These are phyloP conservation scores for Fusarium luffae DNA, from an alignment of 2,329 filamentous ascomycete species.

Conservation along the genomic window DNA sequence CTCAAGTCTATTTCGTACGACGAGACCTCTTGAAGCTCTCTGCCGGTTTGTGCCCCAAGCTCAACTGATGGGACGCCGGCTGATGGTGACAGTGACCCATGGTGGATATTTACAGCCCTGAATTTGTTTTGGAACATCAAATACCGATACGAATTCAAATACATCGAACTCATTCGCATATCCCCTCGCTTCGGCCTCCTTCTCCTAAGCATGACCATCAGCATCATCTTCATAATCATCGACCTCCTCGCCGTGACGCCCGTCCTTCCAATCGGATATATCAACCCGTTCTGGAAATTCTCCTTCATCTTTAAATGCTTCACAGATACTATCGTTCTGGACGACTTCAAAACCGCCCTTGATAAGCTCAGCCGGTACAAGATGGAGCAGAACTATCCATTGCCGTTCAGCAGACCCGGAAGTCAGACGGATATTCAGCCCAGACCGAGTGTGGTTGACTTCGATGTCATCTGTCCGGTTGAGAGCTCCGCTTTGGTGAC, in stretches of 20 bases:
- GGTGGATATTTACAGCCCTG: conserved; percentile 73
- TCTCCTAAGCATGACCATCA: conserved; percentile 69
- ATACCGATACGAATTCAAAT: conserved; percentile 67
- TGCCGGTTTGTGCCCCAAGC: too few species aligned
- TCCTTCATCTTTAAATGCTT: conserved; percentile 64
- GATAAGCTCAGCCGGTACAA: conserved; percentile 47
- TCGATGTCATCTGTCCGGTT: background rate
- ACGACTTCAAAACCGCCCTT: conserved; percentile 73
- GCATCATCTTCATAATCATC: conserved; percentile 68
- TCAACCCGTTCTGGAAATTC: conserved; percentile 40
- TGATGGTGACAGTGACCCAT: conserved; percentile 62
- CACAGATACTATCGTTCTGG: conserved; percentile 73
- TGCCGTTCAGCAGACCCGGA: conserved; percentile 22
- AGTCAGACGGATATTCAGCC: background rate
- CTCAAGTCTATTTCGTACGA: conserved; percentile 63
- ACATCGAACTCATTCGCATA: conserved; percentile 67
- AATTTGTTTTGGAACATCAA: conserved; percentile 73
- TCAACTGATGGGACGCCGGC: background rate
- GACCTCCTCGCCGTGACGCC: conserved; percentile 70
- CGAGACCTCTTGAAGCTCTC: conserved; percentile 68
- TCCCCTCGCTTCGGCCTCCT: conserved; percentile 74
- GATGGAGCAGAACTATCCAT: conserved; percentile 19
- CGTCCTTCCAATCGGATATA: conserved; percentile 54
- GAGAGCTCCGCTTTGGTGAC: background rate
- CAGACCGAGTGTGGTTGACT: rapidly evolving